phyloP scores from a whole-genome alignment of 2,329 filamentous ascomycete genomes.

The Paracorniculantispora psalliotae region DNA sequence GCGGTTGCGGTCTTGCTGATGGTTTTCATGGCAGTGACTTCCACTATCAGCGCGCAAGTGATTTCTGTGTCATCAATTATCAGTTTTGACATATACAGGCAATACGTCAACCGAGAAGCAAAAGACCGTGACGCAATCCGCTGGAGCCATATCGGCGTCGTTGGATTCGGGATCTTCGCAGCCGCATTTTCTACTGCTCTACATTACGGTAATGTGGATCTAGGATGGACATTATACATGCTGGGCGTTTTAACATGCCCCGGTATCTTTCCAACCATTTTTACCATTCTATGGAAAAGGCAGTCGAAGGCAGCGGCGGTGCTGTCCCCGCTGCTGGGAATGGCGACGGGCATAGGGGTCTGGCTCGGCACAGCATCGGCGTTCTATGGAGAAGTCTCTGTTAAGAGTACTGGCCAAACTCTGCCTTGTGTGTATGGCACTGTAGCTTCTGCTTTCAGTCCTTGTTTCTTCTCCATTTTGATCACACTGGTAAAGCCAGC shows the following conservation, averaged over 20 bases:
- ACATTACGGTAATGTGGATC: slow-evolving; percentile 48
- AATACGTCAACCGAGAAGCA: slow-evolving; percentile 42
- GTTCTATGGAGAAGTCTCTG: slow-evolving; percentile 42
- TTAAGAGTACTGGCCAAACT: slow-evolving; percentile 42
- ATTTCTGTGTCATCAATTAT: slow-evolving; percentile 51
- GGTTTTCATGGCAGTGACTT: slow-evolving; percentile 73
- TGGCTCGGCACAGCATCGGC: slow-evolving; percentile 46
- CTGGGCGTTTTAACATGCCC: slow-evolving; percentile 49
- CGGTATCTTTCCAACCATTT: slow-evolving; percentile 48
- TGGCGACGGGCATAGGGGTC: slow-evolving; percentile 45
- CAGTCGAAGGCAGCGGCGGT: slow-evolving; percentile 47
- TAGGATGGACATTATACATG: slow-evolving; percentile 52
- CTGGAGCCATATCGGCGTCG: slow-evolving; percentile 47
- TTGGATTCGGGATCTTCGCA: slow-evolving; percentile 47
- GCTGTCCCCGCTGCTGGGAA: slow-evolving; percentile 43
- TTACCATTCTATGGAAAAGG: slow-evolving; percentile 47
- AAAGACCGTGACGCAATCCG: slow-evolving; percentile 45
- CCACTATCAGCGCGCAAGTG: slow-evolving; percentile 46
- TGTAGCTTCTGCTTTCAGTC: slow-evolving; percentile 41
- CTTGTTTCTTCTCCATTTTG: slow-evolving; percentile 38
- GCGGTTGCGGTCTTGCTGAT: slow-evolving; percentile 63
- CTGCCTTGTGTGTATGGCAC: slow-evolving; percentile 50
- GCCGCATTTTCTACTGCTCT: slow-evolving; percentile 48
- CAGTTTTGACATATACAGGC: slow-evolving; percentile 49
- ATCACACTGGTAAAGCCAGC: slow-evolving; percentile 42